phyloP scores from a whole-genome alignment of 371 early-diverging fungal genomes.

The Chytridium lagenaria region DNA sequence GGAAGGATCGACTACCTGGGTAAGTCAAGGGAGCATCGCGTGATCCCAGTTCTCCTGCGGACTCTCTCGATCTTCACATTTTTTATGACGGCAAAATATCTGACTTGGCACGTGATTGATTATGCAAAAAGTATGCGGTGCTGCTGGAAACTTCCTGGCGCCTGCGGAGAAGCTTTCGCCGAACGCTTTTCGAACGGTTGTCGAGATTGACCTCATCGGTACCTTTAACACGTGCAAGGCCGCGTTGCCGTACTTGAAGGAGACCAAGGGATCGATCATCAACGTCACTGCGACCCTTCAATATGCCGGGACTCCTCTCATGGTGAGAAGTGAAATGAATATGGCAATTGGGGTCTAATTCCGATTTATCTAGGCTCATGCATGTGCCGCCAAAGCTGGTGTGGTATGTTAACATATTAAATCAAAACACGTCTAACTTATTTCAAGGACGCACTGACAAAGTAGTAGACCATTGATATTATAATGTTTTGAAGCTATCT shows the following conservation, averaged over 20 bases:
- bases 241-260: slow-evolving; percentile 72
- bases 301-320: slow-evolving; percentile 65
- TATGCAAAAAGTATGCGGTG: slow-evolving; percentile 45
- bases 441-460: slow-evolving; percentile 28
- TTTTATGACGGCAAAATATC: too few species aligned
- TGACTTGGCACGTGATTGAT: not conserved
- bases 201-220: slow-evolving; percentile 63
- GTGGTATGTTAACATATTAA: slow-evolving; percentile 40
- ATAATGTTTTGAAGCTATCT: too few species aligned
- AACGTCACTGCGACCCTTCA: slow-evolving; percentile 73
- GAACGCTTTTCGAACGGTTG: slow-evolving; percentile 72
- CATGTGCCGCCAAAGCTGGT: slow-evolving; percentile 38
- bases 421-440: slow-evolving; percentile 42
- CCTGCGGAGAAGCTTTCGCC: slow-evolving; percentile 69
- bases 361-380: slow-evolving; percentile 24
- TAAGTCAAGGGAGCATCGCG: too few species aligned
- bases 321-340: slow-evolving; percentile 47
- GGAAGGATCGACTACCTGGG: slow-evolving; percentile 75
- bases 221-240: slow-evolving; percentile 84
- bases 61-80: too few species aligned
- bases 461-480: too few species aligned
- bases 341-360: slow-evolving; percentile 39
- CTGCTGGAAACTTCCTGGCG: slow-evolving; percentile 83
- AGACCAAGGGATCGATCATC: slow-evolving; percentile 69
- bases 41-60: too few species aligned